Base-by-base conservation (phyloP, 768 basidiomycete genomes). In the Trametes coccinea region DNA sequence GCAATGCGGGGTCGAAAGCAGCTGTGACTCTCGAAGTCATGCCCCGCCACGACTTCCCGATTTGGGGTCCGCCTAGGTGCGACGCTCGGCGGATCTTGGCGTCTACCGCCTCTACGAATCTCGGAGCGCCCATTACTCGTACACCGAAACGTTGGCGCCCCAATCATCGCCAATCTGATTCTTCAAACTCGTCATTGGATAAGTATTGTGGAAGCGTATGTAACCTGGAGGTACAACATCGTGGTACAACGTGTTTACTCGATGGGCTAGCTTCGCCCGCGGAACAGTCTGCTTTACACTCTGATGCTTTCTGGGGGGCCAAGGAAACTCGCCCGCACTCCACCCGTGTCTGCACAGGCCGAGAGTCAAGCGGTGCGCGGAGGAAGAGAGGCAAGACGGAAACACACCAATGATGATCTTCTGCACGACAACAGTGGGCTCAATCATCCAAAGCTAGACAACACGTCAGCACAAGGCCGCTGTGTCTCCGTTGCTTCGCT, bases 281-380 rank as follows among this genome's bases (percentile, higher is more conserved):
- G 22, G 22, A 22, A 22, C 22, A 22, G 22, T 22, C 22, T 22
- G 22, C 5, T 11, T 39, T 55, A 63, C 53, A 70, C 61, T 27
- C 56, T 60, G 16, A 76, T 68, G 68, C 84, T 85, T 70, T 87
- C 86, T 2, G 86, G 84, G 37, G 86, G 86, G 6, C 86, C 86
- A 37, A 88, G 76, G 67, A 86, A 88, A 64, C 84, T 86, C 0
- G 79, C 71, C 49, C 71, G 65, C 5, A 87, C 75, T 14, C 82
- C 83, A 37, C 85, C 85, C 27, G 82, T 79, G 70, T 87, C 86
- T 85, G 66, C 14, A 41, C 49, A 53, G 41, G 53, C 53, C 7
- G 8, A 43, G 34, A 11, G 11, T 37, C 31, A 33, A 5, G 16
- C 14, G 3, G 37, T 63, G 49, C 59, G 39, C 39, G 57, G 31